Evolutionary conservation across 1,284 basidiomycete species (phyloP).

Genomic region (Cutaneotrichosporon arboriforme): DNA sequence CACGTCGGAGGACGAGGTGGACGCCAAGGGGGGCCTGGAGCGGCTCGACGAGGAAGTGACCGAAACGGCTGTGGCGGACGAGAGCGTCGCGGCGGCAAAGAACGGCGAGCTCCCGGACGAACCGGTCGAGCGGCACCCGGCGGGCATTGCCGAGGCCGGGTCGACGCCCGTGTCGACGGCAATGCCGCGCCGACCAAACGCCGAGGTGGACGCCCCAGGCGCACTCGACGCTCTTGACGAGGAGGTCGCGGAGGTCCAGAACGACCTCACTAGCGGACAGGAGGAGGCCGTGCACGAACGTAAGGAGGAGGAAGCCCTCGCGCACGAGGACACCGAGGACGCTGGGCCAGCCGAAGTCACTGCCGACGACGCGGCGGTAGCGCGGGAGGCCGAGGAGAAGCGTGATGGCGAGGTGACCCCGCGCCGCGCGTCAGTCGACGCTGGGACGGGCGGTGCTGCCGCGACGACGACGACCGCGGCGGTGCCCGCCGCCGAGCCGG

Average conservation of each 20-base stretch:
- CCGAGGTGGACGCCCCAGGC: constrained; percentile 33
- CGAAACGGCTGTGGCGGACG: constrained; percentile 1
- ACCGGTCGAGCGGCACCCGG: neutral
- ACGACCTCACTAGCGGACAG: neutral
- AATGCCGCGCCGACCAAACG: constrained; percentile 1
- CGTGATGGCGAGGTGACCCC: neutral
- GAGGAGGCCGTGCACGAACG: constrained; percentile 5
- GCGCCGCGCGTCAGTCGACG: neutral
- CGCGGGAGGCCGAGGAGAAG: neutral
- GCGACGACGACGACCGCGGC: neutral
- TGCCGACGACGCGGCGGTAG: too few relatives aligned
- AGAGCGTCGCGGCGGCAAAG: neutral
- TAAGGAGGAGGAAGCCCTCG: neutral
- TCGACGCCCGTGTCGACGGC: neutral
- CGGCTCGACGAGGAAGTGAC: constrained; percentile 14
- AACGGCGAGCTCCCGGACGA: neutral
- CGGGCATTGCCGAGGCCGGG: neutral
- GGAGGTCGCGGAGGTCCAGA: constrained; percentile 8
- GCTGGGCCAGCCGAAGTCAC: too few relatives aligned
- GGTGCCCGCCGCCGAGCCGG: constrained; percentile 9
- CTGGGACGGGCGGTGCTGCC: neutral
- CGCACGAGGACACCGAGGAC: neutral
- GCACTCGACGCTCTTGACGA: constrained; percentile 23
- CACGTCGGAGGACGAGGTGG: constrained; percentile 25
- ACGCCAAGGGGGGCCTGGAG: constrained; percentile 29